phyloP scores from a whole-genome alignment of 495 filamentous ascomycete species.

The Penicillium psychrofluorescens region DNA sequence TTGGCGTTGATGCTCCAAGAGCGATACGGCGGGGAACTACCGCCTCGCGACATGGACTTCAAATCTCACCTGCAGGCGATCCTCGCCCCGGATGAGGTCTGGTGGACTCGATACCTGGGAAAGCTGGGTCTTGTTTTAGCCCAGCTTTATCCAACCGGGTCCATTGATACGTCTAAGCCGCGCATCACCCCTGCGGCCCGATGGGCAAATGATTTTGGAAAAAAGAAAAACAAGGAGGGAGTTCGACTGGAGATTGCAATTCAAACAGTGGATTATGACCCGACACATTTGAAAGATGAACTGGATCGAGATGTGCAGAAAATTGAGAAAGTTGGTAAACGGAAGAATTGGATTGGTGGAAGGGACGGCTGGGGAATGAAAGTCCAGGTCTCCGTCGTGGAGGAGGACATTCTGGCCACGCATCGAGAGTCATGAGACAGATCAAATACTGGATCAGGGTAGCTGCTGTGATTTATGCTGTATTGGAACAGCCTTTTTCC shows the following conservation, averaged over 20 bases:
- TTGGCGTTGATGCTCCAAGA: constrained; percentile 69
- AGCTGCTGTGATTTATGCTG: too few species aligned
- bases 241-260: constrained; percentile 17
- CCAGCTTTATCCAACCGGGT: constrained; percentile 21
- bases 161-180: constrained; percentile 20
- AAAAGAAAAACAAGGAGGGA: constrained; percentile 19
- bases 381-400: constrained; percentile 15
- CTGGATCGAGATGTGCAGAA: constrained; percentile 17
- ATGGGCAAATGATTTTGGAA: constrained; percentile 18
- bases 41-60: constrained; percentile 42
- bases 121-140: constrained; percentile 20
- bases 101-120: constrained; percentile 60
- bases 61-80: constrained; percentile 39
- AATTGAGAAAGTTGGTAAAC: constrained; percentile 26
- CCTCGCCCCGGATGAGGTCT: constrained; percentile 38
- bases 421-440: too few species aligned
- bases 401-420: constrained; percentile 8
- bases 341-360: constrained; percentile 29
- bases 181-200: constrained; percentile 17
- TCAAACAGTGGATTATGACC: constrained; percentile 21
- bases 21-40: constrained; percentile 65
- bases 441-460: too few species aligned
- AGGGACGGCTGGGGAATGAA: constrained; percentile 25
- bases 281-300: constrained; percentile 21
- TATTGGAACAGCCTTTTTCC: too few species aligned